Evolutionary conservation across 768 basidiomycete genomes (phyloP), one percentile per base, ranked within the genome.

Genomic region (Tulasnella sp.): DNA sequence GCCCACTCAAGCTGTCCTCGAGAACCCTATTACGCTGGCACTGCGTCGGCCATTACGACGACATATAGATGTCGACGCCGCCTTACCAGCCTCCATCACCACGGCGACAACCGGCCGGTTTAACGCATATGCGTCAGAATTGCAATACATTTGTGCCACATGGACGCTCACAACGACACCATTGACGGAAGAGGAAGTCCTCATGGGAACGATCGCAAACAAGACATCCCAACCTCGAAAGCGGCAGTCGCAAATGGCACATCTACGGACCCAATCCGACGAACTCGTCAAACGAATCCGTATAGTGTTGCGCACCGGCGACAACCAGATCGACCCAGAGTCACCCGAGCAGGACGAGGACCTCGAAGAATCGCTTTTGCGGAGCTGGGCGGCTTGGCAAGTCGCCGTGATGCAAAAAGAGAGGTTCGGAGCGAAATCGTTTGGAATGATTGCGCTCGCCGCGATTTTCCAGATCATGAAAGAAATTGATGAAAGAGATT

Each of bases 151-250:
- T 15, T 81, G 79, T 59, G 63, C 69, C 32, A 66, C 69, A 12
- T 69, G 77, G 64, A 73, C 74, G 1, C 67, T 45, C 9, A 40
- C 36, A 7, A 27, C 21, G 29, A 17, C 39, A 1, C 69, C 70
- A 49, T 68, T 83, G 1, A 76, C 75, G 6, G 82, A 84, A 63
- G 81, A 78, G 63, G 84, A 84, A 65, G 80, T 75, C 0, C 67
- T 81, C 2, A 65, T 83, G 14, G 83, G 84, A 0, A 83, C 82
- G 0, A 84, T 84, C 58, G 70, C 77, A 0, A 80, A 81, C 19
- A 80, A 81, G 58, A 77, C 73, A 8, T 76, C 80, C 0, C 79
- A 83, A 62, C 74, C 75, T 11, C 72, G 78, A 6, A 72, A 69
- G 56, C 71, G 81, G 17, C 73, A 69, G 58, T 77, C 81, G 37